Conservation (phyloP, 2,329 filamentous ascomycete genomes). For the Aureobasidium namibiae region DNA sequence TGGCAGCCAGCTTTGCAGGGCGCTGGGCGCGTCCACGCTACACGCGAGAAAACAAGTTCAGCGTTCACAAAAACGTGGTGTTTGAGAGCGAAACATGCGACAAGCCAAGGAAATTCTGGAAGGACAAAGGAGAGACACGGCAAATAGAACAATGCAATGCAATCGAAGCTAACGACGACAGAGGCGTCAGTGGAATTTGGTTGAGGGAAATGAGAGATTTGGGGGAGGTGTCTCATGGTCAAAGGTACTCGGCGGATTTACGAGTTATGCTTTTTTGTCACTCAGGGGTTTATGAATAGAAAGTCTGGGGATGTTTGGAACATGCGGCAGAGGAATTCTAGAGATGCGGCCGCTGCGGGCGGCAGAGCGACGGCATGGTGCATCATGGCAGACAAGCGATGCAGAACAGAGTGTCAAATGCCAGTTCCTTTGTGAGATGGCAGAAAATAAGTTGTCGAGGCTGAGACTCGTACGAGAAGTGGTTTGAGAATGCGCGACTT, state of each 20-base stretch:
- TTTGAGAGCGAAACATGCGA: neutral
- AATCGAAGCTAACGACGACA: neutral
- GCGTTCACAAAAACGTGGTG: neutral
- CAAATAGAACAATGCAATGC: neutral
- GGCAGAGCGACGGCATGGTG: neutral
- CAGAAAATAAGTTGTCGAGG: neutral
- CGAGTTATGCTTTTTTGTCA: conserved; percentile 5
- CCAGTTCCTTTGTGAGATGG: neutral
- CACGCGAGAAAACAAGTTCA: neutral
- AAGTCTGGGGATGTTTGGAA: conserved; percentile 4
- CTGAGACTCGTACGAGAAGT: neutral
- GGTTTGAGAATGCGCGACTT: neutral
- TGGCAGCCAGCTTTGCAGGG: neutral
- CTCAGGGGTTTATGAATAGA: conserved; percentile 9
- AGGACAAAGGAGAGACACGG: neutral
- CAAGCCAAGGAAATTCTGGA: neutral
- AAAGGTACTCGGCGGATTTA: neutral
- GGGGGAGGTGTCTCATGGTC: neutral
- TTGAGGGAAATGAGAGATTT: conserved; percentile 11
- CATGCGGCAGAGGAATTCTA: neutral
- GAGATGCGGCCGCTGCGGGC: neutral
- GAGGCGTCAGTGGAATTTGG: conserved; percentile 4
- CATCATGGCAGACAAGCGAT: neutral
- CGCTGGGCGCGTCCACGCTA: neutral
- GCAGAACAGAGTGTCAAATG: neutral